Evolutionary conservation across 768 basidiomycete species (phyloP).

Genomic region (Megacollybia marginata): DNA sequence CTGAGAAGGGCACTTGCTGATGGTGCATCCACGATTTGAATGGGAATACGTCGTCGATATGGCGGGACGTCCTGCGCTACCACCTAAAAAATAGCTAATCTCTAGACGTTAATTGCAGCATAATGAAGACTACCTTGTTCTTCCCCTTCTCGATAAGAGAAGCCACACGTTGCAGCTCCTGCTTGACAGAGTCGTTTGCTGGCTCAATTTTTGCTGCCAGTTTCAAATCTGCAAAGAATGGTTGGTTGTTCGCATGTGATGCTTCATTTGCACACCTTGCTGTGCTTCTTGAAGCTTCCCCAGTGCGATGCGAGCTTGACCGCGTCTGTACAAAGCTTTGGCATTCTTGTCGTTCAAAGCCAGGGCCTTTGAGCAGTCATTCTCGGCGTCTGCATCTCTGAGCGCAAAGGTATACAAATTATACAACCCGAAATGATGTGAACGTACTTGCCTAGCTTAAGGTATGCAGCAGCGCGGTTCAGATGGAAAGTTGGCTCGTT

Average conservation of each 20-base stretch:
- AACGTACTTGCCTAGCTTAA: constrained; percentile 93
- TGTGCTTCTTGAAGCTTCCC: constrained; percentile 51
- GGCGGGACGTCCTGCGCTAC: constrained; percentile 5
- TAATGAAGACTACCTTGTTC: constrained; percentile 21
- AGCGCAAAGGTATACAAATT: constrained; percentile 6
- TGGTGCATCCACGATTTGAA: constrained; percentile 44
- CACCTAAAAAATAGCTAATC: neutral
- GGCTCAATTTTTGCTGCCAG: constrained; percentile 57
- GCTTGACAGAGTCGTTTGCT: constrained; percentile 50
- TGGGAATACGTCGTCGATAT: constrained; percentile 52
- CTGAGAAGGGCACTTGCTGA: neutral
- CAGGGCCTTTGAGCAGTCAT: constrained; percentile 70
- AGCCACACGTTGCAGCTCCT: constrained; percentile 51
- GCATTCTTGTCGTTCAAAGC: constrained; percentile 49
- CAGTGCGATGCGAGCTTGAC: constrained; percentile 58
- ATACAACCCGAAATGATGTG: constrained; percentile 6
- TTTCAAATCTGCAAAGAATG: constrained; percentile 46
- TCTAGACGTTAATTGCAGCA: neutral
- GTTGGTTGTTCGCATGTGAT: neutral
- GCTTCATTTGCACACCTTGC: constrained; percentile 39
- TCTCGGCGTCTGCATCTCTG: constrained; percentile 73
- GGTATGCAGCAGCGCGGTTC: constrained; percentile 87
- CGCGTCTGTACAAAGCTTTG: constrained; percentile 76
- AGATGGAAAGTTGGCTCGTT: constrained; percentile 72
- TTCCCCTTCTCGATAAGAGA: constrained; percentile 29